Base-by-base conservation (phyloP, 164 flowering plant species). In the Warburgia ugandensis region DNA sequence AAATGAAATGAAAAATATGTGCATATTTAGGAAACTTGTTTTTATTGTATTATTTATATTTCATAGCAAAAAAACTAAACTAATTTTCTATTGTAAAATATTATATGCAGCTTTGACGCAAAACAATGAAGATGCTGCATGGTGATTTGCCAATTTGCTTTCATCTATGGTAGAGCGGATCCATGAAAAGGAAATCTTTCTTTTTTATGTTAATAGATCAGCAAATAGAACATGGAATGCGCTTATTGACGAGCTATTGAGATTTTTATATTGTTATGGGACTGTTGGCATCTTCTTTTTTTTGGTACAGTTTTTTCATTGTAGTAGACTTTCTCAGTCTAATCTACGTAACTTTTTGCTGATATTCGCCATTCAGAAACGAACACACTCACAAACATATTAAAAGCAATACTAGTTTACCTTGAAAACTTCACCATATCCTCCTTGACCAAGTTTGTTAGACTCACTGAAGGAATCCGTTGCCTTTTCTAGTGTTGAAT, bases 371-470 rank as follows among this genome's bases (percentile, higher is more conserved):
- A 33, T 3, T 11, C 38, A 11, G 14, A 33, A 33, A 33, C 14
- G 14, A n/a, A n/a, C n/a, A n/a, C n/a, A 11, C 0, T 33, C 38
- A 33, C 3, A 11, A 25, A 37, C 4, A 21, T 2, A 6, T 28
- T 29, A 7, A 20, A 7, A 45, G 12, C 10, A 21, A 31, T 2
- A 36, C 21, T n/a, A 45, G 22, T 16, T 36, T 46, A 73, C 85
- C 76, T 66, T 77, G 47, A 38, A 68, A 26, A 72, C 76, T 36
- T 54, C 61, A 32, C 76, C 72, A 52, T 41, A 65, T 32, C 68
- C 76, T 29, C 76, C 76, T 36, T 72, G 68, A 33, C 76, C 76
- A 25, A 72, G 58, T 42, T 68, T 65, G 46, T 64, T 61, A 4
- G 52, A 12, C 17, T 45, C 38, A 45, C 48, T 59, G 45, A 72